A percentile compares a stretch with the other conserved stretches of the same genome.
Conservation (phyloP, 2,329 filamentous ascomycete genomes). For the Neofusicoccum sp. region DNA sequence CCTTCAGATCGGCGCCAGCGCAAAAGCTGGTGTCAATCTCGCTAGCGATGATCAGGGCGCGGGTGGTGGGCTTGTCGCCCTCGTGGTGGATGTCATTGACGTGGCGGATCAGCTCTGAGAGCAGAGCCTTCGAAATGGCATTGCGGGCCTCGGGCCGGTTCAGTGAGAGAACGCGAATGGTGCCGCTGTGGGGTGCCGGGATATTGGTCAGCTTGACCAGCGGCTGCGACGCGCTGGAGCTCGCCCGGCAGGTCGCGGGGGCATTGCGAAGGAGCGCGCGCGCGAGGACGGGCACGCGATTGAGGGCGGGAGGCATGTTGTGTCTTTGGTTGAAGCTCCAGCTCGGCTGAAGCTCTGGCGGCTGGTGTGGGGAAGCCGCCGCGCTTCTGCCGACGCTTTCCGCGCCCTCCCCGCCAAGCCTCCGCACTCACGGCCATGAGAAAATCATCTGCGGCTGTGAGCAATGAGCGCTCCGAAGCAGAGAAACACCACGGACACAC, state of each 20-base stretch:
- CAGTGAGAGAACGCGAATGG: slow-evolving; percentile 83
- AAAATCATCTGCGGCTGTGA: background rate
- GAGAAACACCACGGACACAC: no score
- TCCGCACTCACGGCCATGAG: background rate
- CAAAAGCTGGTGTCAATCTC: slow-evolving; percentile 88
- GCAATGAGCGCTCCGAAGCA: no score
- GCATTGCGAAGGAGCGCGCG: slow-evolving; percentile 2
- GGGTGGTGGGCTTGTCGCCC: slow-evolving; percentile 59
- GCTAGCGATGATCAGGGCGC: slow-evolving; percentile 80
- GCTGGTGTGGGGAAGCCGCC: slow-evolving; percentile 2
- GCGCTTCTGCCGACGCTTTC: background rate
- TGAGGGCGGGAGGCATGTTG: slow-evolving; percentile 12
- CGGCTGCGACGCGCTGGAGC: slow-evolving; percentile 31
- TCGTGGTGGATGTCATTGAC: slow-evolving; percentile 68
- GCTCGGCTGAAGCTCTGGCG: slow-evolving; percentile 2
- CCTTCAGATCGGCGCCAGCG: slow-evolving; percentile 91
- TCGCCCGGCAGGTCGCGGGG: background rate
- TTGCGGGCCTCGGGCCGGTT: slow-evolving; percentile 85
- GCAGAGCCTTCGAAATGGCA: slow-evolving; percentile 78
- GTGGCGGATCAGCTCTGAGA: slow-evolving; percentile 68
- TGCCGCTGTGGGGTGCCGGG: slow-evolving; percentile 74
- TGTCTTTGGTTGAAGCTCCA: background rate
- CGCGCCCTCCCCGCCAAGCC: background rate
- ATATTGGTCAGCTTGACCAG: slow-evolving; percentile 71
- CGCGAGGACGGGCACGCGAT: slow-evolving; percentile 4